A percentile compares a stretch with the other conserved stretches of the same genome.
Conservation (phyloP, 2,329 filamentous ascomycete genomes). For the Talaromyces marneffei region DNA sequence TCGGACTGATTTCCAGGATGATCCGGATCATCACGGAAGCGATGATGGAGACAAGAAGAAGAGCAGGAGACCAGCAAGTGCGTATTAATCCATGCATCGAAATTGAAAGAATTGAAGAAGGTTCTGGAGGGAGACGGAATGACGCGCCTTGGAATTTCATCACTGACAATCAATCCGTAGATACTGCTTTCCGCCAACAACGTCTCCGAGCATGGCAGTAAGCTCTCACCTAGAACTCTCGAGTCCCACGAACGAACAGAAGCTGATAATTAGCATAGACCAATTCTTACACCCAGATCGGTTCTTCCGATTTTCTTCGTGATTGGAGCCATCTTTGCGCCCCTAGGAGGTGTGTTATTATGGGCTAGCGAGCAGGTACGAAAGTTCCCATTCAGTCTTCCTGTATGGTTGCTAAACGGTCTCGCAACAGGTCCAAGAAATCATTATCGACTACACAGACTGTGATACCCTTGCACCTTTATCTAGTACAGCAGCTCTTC, state of each 20-base stretch:
- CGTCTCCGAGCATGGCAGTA: slow-evolving; percentile 98
- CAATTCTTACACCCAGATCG: slow-evolving; percentile 91
- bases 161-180: slow-evolving; percentile 41
- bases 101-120: not conserved
- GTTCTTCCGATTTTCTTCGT: slow-evolving; percentile 86
- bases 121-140: not conserved
- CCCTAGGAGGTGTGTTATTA: slow-evolving; percentile 79
- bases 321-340: slow-evolving; percentile 86
- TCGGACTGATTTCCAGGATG: slow-evolving; percentile 40
- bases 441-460: slow-evolving; percentile 82
- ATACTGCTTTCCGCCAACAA: slow-evolving; percentile 95
- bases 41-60: slow-evolving; percentile 66
- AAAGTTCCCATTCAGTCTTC: not conserved
- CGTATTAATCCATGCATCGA: slow-evolving; percentile 26
- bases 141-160: too few species aligned
- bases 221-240: slow-evolving; percentile 29
- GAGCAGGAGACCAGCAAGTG: slow-evolving; percentile 86
- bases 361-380: slow-evolving; percentile 76
- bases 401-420: not conserved
- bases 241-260: not conserved
- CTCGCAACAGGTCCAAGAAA: slow-evolving; percentile 70
- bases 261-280: slow-evolving; percentile 48
- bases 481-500: slow-evolving; percentile 28
- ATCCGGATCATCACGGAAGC: slow-evolving; percentile 37
- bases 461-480: slow-evolving; percentile 57